Conservation (phyloP, 139 green algal species). For the Chlorella sp. region DNA sequence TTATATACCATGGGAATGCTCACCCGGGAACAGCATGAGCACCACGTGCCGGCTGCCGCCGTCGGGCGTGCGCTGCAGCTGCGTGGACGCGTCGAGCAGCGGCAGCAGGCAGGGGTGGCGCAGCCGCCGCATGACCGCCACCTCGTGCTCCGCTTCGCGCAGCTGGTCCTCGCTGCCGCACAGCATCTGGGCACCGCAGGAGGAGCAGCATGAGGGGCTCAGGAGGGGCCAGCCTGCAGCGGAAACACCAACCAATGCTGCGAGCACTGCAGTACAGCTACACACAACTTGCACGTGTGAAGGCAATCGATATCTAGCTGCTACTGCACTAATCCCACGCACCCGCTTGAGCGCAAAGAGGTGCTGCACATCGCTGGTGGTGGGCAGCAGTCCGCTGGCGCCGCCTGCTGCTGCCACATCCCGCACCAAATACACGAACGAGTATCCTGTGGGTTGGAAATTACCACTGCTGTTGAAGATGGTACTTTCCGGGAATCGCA, state of each 20-base stretch:
- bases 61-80: conserved; percentile 7
- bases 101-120: conserved; percentile 75
- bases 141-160: conserved; percentile 50
- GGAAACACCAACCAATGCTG: too few species aligned
- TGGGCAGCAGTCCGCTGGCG: neutral
- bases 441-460: conserved; percentile 72
- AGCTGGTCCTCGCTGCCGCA: conserved; percentile 55
- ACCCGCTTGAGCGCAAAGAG: conserved; percentile 66
- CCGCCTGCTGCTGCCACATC: conserved; percentile 41
- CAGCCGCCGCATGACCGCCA: conserved; percentile 58
- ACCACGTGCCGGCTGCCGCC: conserved; percentile 30
- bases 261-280: too few species aligned
- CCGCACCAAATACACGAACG: conserved; percentile 79
- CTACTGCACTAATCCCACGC: neutral
- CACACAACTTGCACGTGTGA: too few species aligned
- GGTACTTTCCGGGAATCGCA: too few species aligned
- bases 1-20: too few species aligned
- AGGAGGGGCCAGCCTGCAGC: too few species aligned
- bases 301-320: too few species aligned
- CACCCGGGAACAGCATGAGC: conserved; percentile 68
- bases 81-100: conserved; percentile 56
- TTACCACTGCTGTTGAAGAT: too few species aligned
- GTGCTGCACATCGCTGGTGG: neutral
- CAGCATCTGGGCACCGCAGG: conserved; percentile 61
- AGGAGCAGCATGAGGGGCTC: too few species aligned